Conservation (phyloP, 2,329 filamentous ascomycete species). For the Botrytis byssoidea region DNA sequence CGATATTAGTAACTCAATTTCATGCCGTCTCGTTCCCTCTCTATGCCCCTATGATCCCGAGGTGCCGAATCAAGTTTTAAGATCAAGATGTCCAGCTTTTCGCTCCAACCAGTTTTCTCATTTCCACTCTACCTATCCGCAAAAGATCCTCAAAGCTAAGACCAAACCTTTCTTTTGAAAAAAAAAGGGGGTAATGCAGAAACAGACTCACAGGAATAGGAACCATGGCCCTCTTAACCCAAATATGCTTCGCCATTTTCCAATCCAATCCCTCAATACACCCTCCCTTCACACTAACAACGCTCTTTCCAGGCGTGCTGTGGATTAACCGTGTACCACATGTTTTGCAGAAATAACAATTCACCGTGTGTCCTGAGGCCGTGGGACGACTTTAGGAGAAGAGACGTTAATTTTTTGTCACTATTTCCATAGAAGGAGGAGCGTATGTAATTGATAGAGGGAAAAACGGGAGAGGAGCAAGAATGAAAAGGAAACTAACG, state of each 20-base stretch:
- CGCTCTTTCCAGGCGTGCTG: slow-evolving; percentile 56
- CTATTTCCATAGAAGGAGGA: not conserved
- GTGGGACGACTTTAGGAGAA: slow-evolving; percentile 51
- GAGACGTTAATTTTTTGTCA: slow-evolving; percentile 13
- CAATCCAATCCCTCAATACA: slow-evolving; percentile 64
- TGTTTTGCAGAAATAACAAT: slow-evolving; percentile 65
- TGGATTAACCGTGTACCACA: slow-evolving; percentile 68
- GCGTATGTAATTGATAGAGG: not conserved
- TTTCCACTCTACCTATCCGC: not conserved
- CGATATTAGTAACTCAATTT: not conserved
- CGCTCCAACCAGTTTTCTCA: not conserved
- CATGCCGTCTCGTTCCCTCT: not conserved
- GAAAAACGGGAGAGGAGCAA: not conserved
- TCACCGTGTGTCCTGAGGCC: slow-evolving; percentile 54
- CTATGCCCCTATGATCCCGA: not conserved
- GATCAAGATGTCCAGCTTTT: not conserved
- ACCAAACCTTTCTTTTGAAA: not conserved
- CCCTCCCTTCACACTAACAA: slow-evolving; percentile 65
- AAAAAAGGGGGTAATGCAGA: not conserved
- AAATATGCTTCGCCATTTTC: slow-evolving; percentile 60
- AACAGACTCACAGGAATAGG: slow-evolving; percentile 52
- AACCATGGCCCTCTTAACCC: slow-evolving; percentile 47
- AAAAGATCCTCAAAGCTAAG: not conserved
- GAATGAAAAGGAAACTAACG: not conserved
- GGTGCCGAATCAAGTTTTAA: not conserved